Evolutionary conservation across 2,329 filamentous ascomycete genomes (phyloP), one percentile per base, ranked within the genome.

Genomic region (Fusarium oxysporum): DNA sequence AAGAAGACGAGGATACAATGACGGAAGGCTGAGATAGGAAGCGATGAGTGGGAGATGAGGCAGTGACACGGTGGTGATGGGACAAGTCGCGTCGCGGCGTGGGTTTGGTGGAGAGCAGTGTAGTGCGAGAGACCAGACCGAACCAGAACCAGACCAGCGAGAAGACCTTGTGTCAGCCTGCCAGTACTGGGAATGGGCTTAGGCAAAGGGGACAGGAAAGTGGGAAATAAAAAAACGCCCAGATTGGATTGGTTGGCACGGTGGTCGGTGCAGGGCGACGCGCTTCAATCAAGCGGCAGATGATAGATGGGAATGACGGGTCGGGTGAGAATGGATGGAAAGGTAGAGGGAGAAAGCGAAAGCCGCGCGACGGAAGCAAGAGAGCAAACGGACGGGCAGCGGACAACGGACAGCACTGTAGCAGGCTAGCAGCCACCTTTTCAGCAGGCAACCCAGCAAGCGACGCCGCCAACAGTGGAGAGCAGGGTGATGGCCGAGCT

Each of bases 61-160:
- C 78, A 86, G 84, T 84, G 80, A 83, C 83, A 86, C 83, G 84
- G 84, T 81, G 79, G 84, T 81, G 80, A 81, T 81, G 82, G 80
- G 77, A 78, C 76, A 80, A 82, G 81, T 83, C 82, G 82, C 82
- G 82, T 83, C 82, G 81, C 82, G 82, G 81, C 80, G 80, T 82
- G 79, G 78, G 78, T 81, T 80, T 72, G 80, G 81, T 80, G 80
- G 81, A 82, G 78, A 80, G 80, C 76, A 75, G 76, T 79, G 79
- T 78, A 78, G 77, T 79, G 79, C 77, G 78, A 79, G 77, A 80
- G 79, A 80, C 64, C 64, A 67, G 48, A 61, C 57, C 37, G 48
- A 65, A 66, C 73, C 54, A 57, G 55, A 57, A 56, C 62, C 72
- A 71, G 72, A 71, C 73, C 73, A 77, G 68, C 70, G 63, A 75